phyloP scores from a whole-genome alignment of 129 eudicot species.

The Artemisia annua region DNA sequence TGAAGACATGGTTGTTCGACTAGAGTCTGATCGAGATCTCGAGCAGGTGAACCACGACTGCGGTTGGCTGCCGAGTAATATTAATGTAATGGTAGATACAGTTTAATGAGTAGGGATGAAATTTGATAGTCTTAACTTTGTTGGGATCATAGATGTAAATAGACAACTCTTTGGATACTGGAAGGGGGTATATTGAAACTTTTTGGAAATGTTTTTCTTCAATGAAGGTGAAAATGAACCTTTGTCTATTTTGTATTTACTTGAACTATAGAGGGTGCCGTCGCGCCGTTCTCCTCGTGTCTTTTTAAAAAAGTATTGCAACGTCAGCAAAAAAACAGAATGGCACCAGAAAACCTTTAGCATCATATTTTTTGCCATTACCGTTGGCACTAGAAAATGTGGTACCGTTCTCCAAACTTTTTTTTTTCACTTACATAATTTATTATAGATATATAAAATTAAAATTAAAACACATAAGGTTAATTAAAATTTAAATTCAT shows the following conservation, averaged over 20 bases:
- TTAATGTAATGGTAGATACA: slow-evolving; percentile 48
- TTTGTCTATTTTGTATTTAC: neutral
- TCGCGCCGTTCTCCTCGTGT: too few relatives aligned
- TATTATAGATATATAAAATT: too few relatives aligned
- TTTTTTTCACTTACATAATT: too few relatives aligned
- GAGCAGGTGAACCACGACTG: slow-evolving; percentile 28
- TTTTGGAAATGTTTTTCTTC: neutral
- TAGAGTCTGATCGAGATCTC: slow-evolving; percentile 45
- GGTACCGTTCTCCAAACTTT: too few relatives aligned
- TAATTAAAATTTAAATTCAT: too few relatives aligned
- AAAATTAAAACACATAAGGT: too few relatives aligned
- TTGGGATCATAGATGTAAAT: slow-evolving; percentile 30
- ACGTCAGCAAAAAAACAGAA: too few relatives aligned
- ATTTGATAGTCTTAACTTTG: slow-evolving; percentile 5
- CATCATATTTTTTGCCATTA: too few relatives aligned
- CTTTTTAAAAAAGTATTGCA: too few relatives aligned
- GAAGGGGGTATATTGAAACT: slow-evolving; percentile 19
- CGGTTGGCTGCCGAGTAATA: slow-evolving; percentile 64
- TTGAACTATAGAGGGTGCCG: too few relatives aligned
- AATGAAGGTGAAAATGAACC: neutral
- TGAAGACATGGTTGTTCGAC: slow-evolving; percentile 42
- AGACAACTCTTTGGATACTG: slow-evolving; percentile 16
- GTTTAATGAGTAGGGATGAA: slow-evolving; percentile 16
- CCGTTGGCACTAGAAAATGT: too few relatives aligned
- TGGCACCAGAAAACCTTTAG: too few relatives aligned